Evolutionary conservation across 23 red algal species (phyloP).

Genomic region (Gracilariopsis chorda): DNA sequence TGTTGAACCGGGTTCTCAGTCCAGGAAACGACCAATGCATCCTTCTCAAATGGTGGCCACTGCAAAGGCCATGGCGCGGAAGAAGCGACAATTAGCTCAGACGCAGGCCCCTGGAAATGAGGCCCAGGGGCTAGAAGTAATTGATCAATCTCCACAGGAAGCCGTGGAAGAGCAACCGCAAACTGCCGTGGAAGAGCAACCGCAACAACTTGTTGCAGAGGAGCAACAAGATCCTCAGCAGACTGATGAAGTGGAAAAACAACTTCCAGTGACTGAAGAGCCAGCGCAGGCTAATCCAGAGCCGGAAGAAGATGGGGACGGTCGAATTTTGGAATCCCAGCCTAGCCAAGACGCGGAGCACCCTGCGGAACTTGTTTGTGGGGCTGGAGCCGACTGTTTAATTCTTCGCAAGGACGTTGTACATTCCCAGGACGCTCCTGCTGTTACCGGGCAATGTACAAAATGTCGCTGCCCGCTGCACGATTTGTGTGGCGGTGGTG

Average conservation of each 20-base stretch:
- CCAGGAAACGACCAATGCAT: background rate
- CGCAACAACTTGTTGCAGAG: background rate
- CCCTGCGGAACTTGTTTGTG: background rate
- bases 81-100: background rate
- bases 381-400: background rate
- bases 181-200: background rate
- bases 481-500: constrained; percentile 16
- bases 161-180: background rate
- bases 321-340: background rate
- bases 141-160: background rate
- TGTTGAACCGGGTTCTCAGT: background rate
- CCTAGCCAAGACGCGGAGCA: background rate
- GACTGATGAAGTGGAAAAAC: no score
- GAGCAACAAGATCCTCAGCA: no score
- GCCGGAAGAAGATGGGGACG: no score
- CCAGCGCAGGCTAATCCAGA: no score
- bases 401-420: background rate
- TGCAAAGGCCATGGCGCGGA: background rate
- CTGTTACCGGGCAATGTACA: background rate
- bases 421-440: background rate
- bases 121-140: background rate
- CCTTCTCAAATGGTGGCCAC: background rate
- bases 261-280: no score
- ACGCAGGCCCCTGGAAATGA: background rate
- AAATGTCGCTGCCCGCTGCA: constrained; percentile 8